These are phyloP conservation scores for Ammopiptanthus mongolicus DNA, from an alignment of 306 rosid species.

Conservation along the genomic window DNA sequence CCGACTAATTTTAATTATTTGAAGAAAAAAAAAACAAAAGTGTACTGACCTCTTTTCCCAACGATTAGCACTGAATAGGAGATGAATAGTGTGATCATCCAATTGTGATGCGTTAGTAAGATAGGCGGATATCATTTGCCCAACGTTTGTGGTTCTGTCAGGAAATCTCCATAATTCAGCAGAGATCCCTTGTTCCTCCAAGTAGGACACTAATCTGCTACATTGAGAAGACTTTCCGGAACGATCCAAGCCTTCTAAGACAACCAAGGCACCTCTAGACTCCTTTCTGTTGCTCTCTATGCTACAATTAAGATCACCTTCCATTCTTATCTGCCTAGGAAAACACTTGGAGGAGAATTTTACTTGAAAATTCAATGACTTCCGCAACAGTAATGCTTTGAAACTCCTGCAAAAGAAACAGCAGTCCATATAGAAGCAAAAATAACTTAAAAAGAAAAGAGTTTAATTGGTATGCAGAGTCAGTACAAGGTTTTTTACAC, in stretches of 20 bases:
- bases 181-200: conserved; percentile 62
- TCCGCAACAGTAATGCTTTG: conserved; percentile 1
- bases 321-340: conserved; percentile 35
- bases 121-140: conserved; percentile 88
- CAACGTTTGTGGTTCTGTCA: conserved; percentile 76
- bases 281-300: conserved; percentile 3
- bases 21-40: not conserved
- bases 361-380: conserved; percentile 20
- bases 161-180: conserved; percentile 88
- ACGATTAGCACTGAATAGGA: conserved; percentile 93
- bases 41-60: conserved; percentile 85
- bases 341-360: conserved; percentile 25
- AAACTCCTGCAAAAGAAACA: conserved; percentile 26
- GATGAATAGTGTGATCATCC: conserved; percentile 84
- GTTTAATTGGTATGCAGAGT: no score
- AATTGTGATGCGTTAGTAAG: conserved; percentile 75
- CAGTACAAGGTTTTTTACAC: no score
- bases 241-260: conserved; percentile 92
- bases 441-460: not conserved
- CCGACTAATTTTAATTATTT: not conserved
- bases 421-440: not conserved
- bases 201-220: conserved; percentile 49
- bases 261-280: conserved; percentile 67
- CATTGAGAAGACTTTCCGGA: conserved; percentile 84
- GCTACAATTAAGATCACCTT: conserved; percentile 1